Evolutionary conservation across 23 red algal genomes (phyloP), one percentile per base, ranked within the genome.

Genomic region (Gracilaria caudata): DNA sequence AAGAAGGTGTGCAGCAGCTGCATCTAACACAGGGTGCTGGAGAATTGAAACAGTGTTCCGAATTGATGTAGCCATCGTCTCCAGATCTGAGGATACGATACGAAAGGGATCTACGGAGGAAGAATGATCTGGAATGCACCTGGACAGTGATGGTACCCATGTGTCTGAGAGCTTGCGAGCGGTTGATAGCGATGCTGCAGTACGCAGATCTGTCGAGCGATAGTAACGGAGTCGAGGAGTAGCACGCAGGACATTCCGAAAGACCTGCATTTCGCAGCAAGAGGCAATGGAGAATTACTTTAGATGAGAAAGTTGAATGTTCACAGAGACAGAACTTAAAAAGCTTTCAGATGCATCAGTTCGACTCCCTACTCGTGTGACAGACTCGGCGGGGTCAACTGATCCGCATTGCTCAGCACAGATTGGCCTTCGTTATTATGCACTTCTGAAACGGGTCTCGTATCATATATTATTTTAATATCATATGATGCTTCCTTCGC

Each of bases 1-100:
- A 46, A 99, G 93, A 35, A 99, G 89, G 49, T 99, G 92, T 49
- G 83, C 61, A 36, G 97, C 97, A 38, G 97, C 97, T 51, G 39
- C 77, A 64, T 94, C 63, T 2, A 99, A 78, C 13, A 94, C 91
- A 38, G 97, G 97, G 40, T 88, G 85, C 30, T 90, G 85, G 28
- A 90, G 71, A 46, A 94, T 80, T 30, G 85, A 90, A 16, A 94
- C 83, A 12, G 92, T 87, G 38, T 40, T 54, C 0, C 77, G 92
- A 71, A 94, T 86, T 24, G 92, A 86, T 26, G 41, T 40, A 9
- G 85, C 76, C 45, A 88, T 63, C 3, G 54, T 43, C 23, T 77
- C 86, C 20, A 94, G 74, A 77, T 94, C 84, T 24, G 55, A 43
- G 38, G 73, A 51, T 37, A 94, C 84, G 5, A 94, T 68, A 56